A percentile compares a stretch with the other conserved stretches of the same genome.
Conservation (phyloP, 805 yeast genomes). For the Spathaspora gorwiae region DNA sequence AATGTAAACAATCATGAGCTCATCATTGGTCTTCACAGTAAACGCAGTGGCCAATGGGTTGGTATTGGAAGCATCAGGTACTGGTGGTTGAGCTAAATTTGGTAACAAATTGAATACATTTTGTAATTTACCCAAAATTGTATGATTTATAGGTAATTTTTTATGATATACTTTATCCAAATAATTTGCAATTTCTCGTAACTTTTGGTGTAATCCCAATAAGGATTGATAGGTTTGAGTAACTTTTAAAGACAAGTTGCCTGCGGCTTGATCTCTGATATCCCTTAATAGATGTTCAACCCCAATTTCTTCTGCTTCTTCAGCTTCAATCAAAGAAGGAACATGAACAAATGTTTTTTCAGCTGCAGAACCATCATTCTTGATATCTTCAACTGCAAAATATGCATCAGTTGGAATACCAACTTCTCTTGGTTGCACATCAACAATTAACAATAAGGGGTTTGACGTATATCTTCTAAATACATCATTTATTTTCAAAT, state of each 20-base stretch:
- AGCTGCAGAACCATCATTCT: conserved; percentile 90
- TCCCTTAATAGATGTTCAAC: conserved; percentile 95
- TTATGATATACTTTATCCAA: conserved; percentile 68
- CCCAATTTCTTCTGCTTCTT: conserved; percentile 98
- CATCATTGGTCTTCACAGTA: conserved; percentile 91
- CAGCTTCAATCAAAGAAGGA: conserved; percentile 91
- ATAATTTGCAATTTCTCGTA: conserved; percentile 73
- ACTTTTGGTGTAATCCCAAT: conserved; percentile 75
- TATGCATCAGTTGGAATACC: conserved; percentile 97
- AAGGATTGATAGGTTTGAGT: conserved; percentile 87
- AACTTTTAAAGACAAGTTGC: conserved; percentile 78
- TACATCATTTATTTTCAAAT: conserved; percentile 81
- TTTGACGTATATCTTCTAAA: conserved; percentile 78
- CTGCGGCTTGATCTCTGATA: conserved; percentile 94
- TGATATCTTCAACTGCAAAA: conserved; percentile 88
- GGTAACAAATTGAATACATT: conserved; percentile 93
- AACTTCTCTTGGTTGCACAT: conserved; percentile 77
- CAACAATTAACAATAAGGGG: conserved; percentile 85
- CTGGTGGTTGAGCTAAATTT: conserved; percentile 45
- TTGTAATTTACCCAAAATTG: conserved; percentile 86
- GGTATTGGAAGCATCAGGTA: conserved; percentile 18
- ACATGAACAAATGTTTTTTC: conserved; percentile 91
- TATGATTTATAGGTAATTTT: conserved; percentile 81
- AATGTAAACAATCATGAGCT: conserved; percentile 88
- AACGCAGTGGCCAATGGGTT: conserved; percentile 72